Base-by-base conservation (phyloP, 345 rosid species). In the Sisymbrium altissimum region DNA sequence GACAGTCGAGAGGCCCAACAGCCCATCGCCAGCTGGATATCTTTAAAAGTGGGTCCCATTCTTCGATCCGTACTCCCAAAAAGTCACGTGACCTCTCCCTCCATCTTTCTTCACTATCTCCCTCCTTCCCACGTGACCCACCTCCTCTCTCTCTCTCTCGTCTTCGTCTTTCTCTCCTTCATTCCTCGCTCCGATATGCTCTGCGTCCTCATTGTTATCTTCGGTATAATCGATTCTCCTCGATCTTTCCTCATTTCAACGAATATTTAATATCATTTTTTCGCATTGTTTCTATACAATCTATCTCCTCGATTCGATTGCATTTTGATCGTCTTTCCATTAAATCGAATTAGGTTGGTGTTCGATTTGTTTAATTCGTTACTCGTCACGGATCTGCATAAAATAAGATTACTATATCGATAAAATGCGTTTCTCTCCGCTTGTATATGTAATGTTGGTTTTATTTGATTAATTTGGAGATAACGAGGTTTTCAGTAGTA, bases 1-100 rank as follows among this genome's bases (percentile, higher is more conserved):
- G 73, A 75, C 68, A 75, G 78, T 62, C 7, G 10, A 68, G 48
- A 76, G 80, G 80, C 80, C 79, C 80, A 76, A 76, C 75, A 76
- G 80, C 80, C 80, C 80, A 76, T 54, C 23, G 71, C 80, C 75
- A 76, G 80, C 80, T 70, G 75, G 71, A 45, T 69, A 33, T 23
- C 58, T 7, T 32, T 1, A 17, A 25, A 46, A 36, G 44, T 36
- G 71, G 78, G 78, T 56, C 78, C 78, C 72, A 55, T 25, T 12
- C 54, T 40, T 9, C 3, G 70, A 64, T 66, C 72, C 78, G 72
- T 74, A 67, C 62, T 59, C 72, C 63, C 64, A 58, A 64, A 56
- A 32, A 57, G 49, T 77, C 80, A 77, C 80, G 80, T 77, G 80
- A 77, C 64, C 58, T 68, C 58, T 62, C 41, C 50, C 23, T 53